These are phyloP conservation scores for Phytophthora capsici DNA, from an alignment of 352 stramenopile genomes.

Conservation along the genomic window DNA sequence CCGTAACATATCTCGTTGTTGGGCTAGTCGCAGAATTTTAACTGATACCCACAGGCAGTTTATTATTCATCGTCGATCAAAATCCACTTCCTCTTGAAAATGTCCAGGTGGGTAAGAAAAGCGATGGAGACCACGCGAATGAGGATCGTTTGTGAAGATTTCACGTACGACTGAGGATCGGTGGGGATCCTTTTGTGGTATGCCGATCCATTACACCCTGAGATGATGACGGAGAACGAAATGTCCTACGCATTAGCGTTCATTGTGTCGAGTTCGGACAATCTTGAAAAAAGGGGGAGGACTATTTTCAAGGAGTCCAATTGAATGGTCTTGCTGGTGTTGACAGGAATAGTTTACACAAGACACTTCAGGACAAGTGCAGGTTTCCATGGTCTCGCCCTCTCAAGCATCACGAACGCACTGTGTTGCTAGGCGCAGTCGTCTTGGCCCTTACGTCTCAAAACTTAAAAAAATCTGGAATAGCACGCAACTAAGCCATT, in stretches of 20 bases:
- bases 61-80: neutral
- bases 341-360: neutral
- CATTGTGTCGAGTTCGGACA: no score
- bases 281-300: no score
- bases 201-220: neutral
- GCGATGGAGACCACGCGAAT: neutral
- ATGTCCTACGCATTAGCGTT: neutral
- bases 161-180: neutral
- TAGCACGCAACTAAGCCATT: conserved; percentile 14
- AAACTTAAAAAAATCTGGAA: no score
- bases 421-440: no score
- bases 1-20: neutral
- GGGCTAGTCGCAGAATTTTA: neutral
- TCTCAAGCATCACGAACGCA: no score
- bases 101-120: neutral
- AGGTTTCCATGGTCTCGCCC: no score
- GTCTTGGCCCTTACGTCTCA: no score
- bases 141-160: neutral
- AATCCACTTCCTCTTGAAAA: neutral
- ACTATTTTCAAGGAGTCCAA: neutral
- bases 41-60: neutral
- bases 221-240: neutral
- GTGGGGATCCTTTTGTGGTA: neutral
- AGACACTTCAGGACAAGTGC: no score
- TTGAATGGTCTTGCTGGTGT: neutral